phyloP scores from a whole-genome alignment of 768 basidiomycete species.

The Tylopilus felleus region DNA sequence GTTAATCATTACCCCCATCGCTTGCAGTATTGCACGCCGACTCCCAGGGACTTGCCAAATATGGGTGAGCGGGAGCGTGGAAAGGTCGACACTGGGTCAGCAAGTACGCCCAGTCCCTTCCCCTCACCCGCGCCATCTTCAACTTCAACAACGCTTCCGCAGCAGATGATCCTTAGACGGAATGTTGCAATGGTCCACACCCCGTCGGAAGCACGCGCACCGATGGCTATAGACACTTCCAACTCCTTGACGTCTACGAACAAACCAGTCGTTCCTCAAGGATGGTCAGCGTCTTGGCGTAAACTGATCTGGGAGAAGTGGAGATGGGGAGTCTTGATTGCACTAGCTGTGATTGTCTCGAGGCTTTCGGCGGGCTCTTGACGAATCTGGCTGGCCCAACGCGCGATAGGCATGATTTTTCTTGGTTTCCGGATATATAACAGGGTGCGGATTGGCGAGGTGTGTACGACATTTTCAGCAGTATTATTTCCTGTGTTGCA shows the following conservation, averaged over 20 bases:
- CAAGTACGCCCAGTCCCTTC: slow-evolving; percentile 16
- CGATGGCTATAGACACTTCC: slow-evolving; percentile 14
- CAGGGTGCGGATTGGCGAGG: slow-evolving; percentile 15
- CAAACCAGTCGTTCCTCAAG: slow-evolving; percentile 36
- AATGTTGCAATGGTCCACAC: slow-evolving; percentile 19
- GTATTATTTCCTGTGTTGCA: slow-evolving; percentile 14
- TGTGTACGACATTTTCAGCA: slow-evolving; percentile 15
- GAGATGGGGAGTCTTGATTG: slow-evolving; percentile 78
- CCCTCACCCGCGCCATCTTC: slow-evolving; percentile 17
- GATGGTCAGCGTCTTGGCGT: slow-evolving; percentile 61
- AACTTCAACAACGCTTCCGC: slow-evolving; percentile 19
- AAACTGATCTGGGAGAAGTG: slow-evolving; percentile 78
- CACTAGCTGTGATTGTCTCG: slow-evolving; percentile 73
- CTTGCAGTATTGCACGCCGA: slow-evolving; percentile 64
- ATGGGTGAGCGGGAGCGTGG: slow-evolving; percentile 85
- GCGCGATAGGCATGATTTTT: slow-evolving; percentile 1
- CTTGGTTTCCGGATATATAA: slow-evolving; percentile 17
- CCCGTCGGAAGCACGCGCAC: slow-evolving; percentile 13
- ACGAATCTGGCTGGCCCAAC: slow-evolving; percentile 2
- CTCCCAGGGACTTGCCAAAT: slow-evolving; percentile 77
- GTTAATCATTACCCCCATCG: slow-evolving; percentile 17
- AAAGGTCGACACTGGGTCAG: slow-evolving; percentile 34
- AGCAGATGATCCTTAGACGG: slow-evolving; percentile 21
- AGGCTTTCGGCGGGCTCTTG: slow-evolving; percentile 57
- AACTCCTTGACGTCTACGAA: slow-evolving; percentile 24